These are phyloP conservation scores for Nemania sp. DNA, from an alignment of 2,329 filamentous ascomycete genomes.

Conservation along the genomic window DNA sequence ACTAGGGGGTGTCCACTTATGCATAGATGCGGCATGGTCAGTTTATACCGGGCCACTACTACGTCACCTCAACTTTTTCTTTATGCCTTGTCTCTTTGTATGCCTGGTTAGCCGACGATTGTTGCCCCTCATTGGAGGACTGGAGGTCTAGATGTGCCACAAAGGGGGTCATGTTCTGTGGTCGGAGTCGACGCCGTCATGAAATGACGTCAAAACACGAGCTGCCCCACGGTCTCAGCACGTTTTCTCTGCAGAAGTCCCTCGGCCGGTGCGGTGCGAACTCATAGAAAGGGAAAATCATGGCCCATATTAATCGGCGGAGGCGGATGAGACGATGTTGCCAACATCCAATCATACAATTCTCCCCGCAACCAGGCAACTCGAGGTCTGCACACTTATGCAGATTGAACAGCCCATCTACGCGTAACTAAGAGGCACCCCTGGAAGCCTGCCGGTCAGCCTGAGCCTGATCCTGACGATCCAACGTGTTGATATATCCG, in stretches of 20 bases:
- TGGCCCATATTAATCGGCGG: neutral
- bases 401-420: too few relatives aligned
- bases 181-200: constrained; percentile 1
- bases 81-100: neutral
- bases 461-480: neutral
- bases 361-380: too few relatives aligned
- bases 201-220: constrained; percentile 18
- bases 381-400: too few relatives aligned
- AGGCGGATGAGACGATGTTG: constrained; percentile 1
- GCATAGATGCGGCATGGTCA: neutral
- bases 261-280: neutral
- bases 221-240: too few relatives aligned
- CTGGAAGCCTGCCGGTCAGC: neutral
- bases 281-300: neutral
- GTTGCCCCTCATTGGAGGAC: constrained; percentile 8
- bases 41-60: neutral
- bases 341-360: constrained; percentile 6
- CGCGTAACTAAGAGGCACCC: too few relatives aligned
- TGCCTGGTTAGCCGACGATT: too few relatives aligned
- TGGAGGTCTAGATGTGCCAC: neutral
- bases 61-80: neutral
- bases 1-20: too few relatives aligned
- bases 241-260: too few relatives aligned
- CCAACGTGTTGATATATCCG: neutral
- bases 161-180: neutral